A percentile compares a stretch with the other conserved stretches of the same genome.
Evolutionary conservation across 78 protist genomes (phyloP).

Genomic region (Pigoraptor vietnamica): DNA sequence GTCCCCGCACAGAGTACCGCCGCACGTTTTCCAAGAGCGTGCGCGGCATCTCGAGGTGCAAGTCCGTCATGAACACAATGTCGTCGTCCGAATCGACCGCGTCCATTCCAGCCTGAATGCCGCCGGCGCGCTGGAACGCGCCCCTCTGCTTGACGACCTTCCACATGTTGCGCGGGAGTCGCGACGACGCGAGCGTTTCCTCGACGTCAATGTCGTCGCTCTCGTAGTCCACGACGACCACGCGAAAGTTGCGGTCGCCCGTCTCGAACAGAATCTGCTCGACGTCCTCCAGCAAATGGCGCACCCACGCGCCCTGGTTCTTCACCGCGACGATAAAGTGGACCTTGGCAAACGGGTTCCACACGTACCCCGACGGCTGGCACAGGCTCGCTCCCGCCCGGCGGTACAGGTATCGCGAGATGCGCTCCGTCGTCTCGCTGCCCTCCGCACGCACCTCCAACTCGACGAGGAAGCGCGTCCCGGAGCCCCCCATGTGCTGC

Average conservation of each 20-base stretch:
- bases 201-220: not conserved
- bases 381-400: not conserved
- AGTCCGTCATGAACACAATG: not conserved
- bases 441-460: not conserved
- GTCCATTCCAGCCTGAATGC: not conserved
- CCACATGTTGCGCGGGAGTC: not conserved
- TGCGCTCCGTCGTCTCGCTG: not conserved
- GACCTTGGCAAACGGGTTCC: not conserved
- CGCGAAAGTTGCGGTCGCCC: not conserved
- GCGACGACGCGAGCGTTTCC: not conserved
- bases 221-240: not conserved
- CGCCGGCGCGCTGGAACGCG: not conserved
- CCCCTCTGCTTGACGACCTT: not conserved
- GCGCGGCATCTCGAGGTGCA: not conserved
- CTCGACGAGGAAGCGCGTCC: not conserved
- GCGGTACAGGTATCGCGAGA: not conserved
- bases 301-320: not conserved
- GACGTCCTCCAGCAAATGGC: not conserved
- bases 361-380: not conserved
- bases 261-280: not conserved
- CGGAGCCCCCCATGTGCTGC: not conserved
- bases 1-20: not conserved
- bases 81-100: not conserved
- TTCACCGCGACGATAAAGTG: not conserved
- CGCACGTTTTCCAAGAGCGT: not conserved